Evolutionary conservation across 345 rosid genomes (phyloP).

Genomic region (Lenwebbia sp.): DNA sequence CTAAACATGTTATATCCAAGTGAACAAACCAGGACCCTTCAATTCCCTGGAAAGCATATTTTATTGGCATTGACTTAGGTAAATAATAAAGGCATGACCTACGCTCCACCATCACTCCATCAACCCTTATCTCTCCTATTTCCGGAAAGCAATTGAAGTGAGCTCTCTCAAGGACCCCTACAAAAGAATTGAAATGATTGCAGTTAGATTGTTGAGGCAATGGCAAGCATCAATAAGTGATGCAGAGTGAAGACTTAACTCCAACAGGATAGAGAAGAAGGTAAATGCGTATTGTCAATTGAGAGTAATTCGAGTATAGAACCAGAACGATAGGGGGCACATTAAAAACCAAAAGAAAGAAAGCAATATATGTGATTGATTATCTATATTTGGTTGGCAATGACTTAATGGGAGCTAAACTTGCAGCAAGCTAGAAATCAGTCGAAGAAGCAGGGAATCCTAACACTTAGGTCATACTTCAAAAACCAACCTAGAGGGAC

Average conservation of each 20-base stretch:
- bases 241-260: background rate
- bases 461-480: background rate
- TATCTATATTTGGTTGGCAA: background rate
- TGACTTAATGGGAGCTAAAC: background rate
- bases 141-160: slow-evolving; percentile 34
- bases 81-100: slow-evolving; percentile 32
- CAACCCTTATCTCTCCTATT: slow-evolving; percentile 35
- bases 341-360: background rate
- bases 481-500: background rate
- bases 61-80: slow-evolving; percentile 30
- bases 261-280: background rate
- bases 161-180: slow-evolving; percentile 41
- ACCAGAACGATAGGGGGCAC: background rate
- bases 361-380: background rate
- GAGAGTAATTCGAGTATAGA: background rate
- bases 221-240: background rate
- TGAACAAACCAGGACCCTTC: slow-evolving; percentile 31
- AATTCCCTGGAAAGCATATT: slow-evolving; percentile 29
- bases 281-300: background rate
- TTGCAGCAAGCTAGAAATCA: background rate
- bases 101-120: slow-evolving; percentile 36
- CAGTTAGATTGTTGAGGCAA: background rate
- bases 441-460: background rate
- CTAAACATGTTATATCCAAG: slow-evolving; percentile 12
- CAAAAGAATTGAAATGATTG: slow-evolving; percentile 2